phyloP scores from a whole-genome alignment of 108 stramenopile genomes.

The Cyclotella distinguenda region DNA sequence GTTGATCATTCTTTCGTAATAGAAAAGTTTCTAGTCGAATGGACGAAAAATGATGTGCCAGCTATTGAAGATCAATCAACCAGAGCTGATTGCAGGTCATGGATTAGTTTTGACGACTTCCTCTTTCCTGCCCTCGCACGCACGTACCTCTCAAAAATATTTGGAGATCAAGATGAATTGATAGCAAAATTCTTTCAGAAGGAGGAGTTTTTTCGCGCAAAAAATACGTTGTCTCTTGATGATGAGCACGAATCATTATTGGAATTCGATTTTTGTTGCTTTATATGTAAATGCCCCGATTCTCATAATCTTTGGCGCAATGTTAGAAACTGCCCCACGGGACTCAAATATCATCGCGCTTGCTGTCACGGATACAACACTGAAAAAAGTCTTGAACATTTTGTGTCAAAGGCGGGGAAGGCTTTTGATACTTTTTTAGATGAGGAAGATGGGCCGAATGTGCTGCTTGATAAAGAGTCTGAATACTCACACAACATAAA shows the following conservation, averaged over 20 bases:
- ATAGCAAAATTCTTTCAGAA: too few relatives aligned
- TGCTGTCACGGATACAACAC: slow-evolving; percentile 27
- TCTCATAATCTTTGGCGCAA: neutral
- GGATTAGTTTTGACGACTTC: slow-evolving; percentile 25
- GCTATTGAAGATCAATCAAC: neutral
- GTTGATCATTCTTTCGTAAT: slow-evolving; percentile 22
- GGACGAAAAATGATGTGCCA: slow-evolving; percentile 2
- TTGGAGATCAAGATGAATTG: neutral
- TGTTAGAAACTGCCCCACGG: slow-evolving; percentile 9
- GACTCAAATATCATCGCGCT: slow-evolving; percentile 22
- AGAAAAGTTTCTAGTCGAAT: slow-evolving; percentile 19
- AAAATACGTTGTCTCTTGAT: too few relatives aligned
- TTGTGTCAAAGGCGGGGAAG: slow-evolving; percentile 21
- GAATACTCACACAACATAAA: neutral
- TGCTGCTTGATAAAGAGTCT: neutral
- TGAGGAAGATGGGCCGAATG: neutral
- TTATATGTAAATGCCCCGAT: slow-evolving; percentile 18
- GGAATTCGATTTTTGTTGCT: slow-evolving; percentile 33
- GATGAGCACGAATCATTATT: slow-evolving; percentile 4
- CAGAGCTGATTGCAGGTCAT: slow-evolving; percentile 4
- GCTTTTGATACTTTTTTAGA: neutral
- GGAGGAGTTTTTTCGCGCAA: too few relatives aligned
- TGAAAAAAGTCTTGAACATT: slow-evolving; percentile 7
- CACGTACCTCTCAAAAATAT: slow-evolving; percentile 2
- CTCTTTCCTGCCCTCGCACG: slow-evolving; percentile 21